Evolutionary conservation across 495 filamentous ascomycete genomes (phyloP).

Genomic region (Penicillium pancosmium): DNA sequence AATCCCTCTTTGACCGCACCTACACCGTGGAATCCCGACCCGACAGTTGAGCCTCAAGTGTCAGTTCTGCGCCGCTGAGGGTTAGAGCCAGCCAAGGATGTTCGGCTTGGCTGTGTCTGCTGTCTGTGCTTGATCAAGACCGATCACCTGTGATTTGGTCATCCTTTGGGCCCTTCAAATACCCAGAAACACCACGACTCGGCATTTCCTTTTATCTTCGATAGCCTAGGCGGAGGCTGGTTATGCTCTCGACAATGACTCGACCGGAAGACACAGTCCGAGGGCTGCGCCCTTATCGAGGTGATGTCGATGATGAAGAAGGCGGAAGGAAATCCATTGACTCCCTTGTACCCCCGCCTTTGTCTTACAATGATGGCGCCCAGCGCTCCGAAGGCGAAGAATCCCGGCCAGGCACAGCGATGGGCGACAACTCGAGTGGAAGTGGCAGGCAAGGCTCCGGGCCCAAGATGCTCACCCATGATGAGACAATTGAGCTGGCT

Average conservation of each 20-base stretch:
- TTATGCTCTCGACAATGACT: constrained; percentile 44
- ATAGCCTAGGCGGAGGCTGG: constrained; percentile 3
- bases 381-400: constrained; percentile 35
- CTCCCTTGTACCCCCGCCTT: constrained; percentile 23
- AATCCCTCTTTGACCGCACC: not conserved
- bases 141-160: not conserved
- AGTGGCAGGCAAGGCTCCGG: constrained; percentile 27
- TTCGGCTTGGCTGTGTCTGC: constrained; percentile 5
- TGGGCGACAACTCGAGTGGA: constrained; percentile 27
- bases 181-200: not conserved
- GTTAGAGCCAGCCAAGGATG: constrained; percentile 18
- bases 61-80: constrained; percentile 4
- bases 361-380: constrained; percentile 31
- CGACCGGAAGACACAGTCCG: constrained; percentile 45
- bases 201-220: not conserved
- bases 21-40: not conserved
- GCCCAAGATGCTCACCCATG: constrained; percentile 35
- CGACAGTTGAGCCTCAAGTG: not conserved
- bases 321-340: constrained; percentile 28
- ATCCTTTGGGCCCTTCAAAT: not conserved
- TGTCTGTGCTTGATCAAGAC: not conserved
- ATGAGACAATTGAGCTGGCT: constrained; percentile 59
- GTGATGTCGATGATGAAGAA: constrained; percentile 40
- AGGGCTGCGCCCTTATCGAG: constrained; percentile 37
- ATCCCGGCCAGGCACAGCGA: constrained; percentile 35